Conservation (phyloP, 805 yeast genomes). For the Hanseniaspora vineae region DNA sequence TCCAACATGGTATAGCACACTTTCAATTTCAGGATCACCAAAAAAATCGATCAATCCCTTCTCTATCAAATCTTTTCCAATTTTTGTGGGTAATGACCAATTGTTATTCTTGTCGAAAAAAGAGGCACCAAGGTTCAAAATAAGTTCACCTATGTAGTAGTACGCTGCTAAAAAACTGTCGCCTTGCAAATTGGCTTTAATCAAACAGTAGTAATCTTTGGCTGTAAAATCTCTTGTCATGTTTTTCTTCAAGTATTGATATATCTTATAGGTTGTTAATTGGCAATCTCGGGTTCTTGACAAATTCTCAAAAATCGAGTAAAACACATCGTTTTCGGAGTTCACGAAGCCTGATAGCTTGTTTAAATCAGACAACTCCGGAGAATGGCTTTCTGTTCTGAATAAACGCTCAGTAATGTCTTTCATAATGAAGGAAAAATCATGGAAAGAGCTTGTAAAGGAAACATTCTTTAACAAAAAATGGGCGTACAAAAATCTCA, state of each 20-base stretch:
- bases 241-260: neutral
- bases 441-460: neutral
- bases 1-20: neutral
- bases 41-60: neutral
- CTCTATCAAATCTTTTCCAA: conserved; percentile 3
- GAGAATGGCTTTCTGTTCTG: neutral
- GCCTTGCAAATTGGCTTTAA: conserved; percentile 6
- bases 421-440: neutral
- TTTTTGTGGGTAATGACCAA: neutral
- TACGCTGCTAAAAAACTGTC: conserved; percentile 6
- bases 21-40: neutral
- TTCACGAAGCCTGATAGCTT: neutral
- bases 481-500: neutral
- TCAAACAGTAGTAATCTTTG: conserved; percentile 9
- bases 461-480: neutral
- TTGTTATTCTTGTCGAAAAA: neutral
- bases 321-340: neutral
- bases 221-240: conserved; percentile 5
- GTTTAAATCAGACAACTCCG: neutral
- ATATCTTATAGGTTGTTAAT: neutral
- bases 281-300: neutral
- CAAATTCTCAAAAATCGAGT: neutral
- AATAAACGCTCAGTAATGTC: neutral
- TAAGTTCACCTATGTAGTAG: conserved; percentile 5
- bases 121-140: neutral